A percentile compares a stretch with the other conserved stretches of the same genome.
Conservation (phyloP, 257 asterid species). For the Osmanthus fragrans region DNA sequence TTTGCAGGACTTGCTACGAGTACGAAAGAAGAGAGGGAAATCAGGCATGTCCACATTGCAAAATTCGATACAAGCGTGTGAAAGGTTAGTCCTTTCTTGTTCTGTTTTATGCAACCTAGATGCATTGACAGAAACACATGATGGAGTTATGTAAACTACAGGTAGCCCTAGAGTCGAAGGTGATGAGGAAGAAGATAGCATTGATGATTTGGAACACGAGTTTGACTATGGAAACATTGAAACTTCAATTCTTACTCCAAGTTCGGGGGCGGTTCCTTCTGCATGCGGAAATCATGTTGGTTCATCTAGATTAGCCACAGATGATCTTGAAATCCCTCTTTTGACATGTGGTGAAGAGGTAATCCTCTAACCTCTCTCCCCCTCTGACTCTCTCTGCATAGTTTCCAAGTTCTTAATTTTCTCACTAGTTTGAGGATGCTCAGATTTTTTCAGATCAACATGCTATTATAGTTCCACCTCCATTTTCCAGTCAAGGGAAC, state of each 20-base stretch:
- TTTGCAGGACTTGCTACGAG: slow-evolving; percentile 78
- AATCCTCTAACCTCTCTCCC: slow-evolving; percentile 1
- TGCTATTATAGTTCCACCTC: slow-evolving; percentile 65
- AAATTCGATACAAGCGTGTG: slow-evolving; percentile 82
- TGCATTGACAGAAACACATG: slow-evolving; percentile 1
- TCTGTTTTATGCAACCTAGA: not conserved
- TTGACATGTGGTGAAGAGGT: slow-evolving; percentile 91
- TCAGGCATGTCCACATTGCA: slow-evolving; percentile 92
- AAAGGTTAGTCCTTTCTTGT: slow-evolving; percentile 48
- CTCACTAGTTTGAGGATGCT: slow-evolving; percentile 38
- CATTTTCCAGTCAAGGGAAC: slow-evolving; percentile 37
- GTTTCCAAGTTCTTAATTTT: slow-evolving; percentile 3
- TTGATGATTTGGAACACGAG: slow-evolving; percentile 83
- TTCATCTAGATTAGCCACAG: slow-evolving; percentile 41
- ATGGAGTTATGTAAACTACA: slow-evolving; percentile 19
- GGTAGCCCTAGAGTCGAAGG: slow-evolving; percentile 95
- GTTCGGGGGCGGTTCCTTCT: slow-evolving; percentile 28
- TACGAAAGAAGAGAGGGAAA: slow-evolving; percentile 90
- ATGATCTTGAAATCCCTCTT: slow-evolving; percentile 55
- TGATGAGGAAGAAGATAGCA: slow-evolving; percentile 90
- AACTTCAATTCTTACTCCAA: slow-evolving; percentile 29
- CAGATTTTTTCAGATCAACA: slow-evolving; percentile 51
- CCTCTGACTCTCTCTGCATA: not conserved
- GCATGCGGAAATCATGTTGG: slow-evolving; percentile 39
- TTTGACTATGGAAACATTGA: slow-evolving; percentile 53